Percentiles rank a stretch among this genome's conserved stretches.
phyloP scores from a whole-genome alignment of 768 basidiomycete species.

The Serpula lacrymans region DNA sequence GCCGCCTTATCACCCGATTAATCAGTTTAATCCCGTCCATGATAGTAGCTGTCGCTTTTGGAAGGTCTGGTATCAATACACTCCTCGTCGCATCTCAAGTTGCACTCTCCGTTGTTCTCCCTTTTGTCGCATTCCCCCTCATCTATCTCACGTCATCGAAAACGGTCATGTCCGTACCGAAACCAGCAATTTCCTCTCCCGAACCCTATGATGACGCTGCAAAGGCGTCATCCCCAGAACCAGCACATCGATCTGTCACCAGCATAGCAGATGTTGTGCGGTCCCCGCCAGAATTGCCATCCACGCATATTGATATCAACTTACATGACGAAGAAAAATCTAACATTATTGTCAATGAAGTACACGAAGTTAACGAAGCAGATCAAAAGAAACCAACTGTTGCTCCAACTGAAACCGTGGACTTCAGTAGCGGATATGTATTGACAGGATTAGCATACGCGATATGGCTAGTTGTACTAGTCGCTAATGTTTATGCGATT shows the following conservation, averaged over 20 bases:
- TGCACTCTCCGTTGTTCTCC: conserved; percentile 42
- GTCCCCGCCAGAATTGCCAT: no score
- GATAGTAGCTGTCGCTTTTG: conserved; percentile 41
- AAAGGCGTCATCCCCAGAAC: no score
- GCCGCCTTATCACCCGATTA: conserved; percentile 42
- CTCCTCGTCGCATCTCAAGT: conserved; percentile 51
- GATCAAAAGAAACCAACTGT: no score
- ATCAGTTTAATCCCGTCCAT: conserved; percentile 44
- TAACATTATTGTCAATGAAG: no score
- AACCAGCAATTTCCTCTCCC: conserved; percentile 3
- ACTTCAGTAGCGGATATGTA: conserved; percentile 38
- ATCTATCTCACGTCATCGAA: conserved; percentile 36
- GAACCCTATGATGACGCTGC: neutral
- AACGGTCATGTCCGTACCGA: conserved; percentile 23
- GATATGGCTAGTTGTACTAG: conserved; percentile 44
- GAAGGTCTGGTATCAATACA: conserved; percentile 39
- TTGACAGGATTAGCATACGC: conserved; percentile 41
- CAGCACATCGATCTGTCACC: no score
- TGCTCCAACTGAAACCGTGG: conserved; percentile 12
- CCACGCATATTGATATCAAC: no score
- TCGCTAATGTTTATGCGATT: conserved; percentile 53
- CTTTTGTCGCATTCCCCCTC: conserved; percentile 42
- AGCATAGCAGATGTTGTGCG: no score
- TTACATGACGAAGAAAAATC: no score
- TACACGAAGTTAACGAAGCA: no score